phyloP scores from a whole-genome alignment of 2,329 filamentous ascomycete genomes.

The Neospermospora avenae region DNA sequence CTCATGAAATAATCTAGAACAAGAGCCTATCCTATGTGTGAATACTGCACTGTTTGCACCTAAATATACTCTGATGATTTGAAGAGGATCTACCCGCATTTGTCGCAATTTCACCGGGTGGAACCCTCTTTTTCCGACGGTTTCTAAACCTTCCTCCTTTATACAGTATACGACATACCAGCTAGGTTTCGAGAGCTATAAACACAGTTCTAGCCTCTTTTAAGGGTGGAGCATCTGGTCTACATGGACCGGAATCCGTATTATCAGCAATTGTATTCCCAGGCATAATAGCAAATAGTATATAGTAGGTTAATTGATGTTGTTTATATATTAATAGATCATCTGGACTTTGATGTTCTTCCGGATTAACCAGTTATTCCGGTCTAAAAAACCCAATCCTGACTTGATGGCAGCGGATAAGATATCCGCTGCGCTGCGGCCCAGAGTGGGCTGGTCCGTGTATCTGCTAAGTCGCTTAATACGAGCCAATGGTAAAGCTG shows the following conservation, averaged over 20 bases:
- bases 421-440: too few relatives aligned
- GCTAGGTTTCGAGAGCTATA: not conserved
- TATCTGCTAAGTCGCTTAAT: too few relatives aligned
- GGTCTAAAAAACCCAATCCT: too few relatives aligned
- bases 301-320: too few relatives aligned
- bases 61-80: not conserved
- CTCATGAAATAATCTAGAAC: not conserved
- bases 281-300: not conserved
- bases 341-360: too few relatives aligned
- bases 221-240: not conserved
- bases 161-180: not conserved
- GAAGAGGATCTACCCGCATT: not conserved
- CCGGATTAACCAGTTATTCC: too few relatives aligned
- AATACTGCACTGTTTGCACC: not conserved
- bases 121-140: not conserved
- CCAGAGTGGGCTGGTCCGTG: too few relatives aligned
- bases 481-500: too few relatives aligned
- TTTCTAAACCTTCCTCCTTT: not conserved
- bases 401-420: too few relatives aligned
- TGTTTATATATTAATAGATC: too few relatives aligned
- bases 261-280: not conserved
- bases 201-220: not conserved
- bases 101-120: not conserved
- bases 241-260: not conserved
- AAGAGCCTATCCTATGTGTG: not conserved